phyloP scores from a whole-genome alignment of 148 eudicot genomes.

The Talinum fruticosum region DNA sequence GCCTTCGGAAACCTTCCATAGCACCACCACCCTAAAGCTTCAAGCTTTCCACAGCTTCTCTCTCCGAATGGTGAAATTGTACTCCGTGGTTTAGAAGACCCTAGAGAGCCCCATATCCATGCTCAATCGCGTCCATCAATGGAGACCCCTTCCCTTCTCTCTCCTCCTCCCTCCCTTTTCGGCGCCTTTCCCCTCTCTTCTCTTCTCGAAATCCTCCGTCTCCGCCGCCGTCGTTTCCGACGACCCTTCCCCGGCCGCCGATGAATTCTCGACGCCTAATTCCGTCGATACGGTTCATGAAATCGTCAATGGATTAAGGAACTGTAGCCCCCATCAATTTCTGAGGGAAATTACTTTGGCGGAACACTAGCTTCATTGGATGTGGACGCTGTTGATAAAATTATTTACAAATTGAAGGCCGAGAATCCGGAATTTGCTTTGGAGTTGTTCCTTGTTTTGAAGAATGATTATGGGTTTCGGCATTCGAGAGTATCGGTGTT shows the following conservation, averaged over 20 bases:
- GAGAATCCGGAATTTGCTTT: conserved; percentile 35
- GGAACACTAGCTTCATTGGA: conserved; percentile 22
- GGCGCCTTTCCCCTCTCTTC: conserved; percentile 11
- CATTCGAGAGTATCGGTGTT: conserved; percentile 43
- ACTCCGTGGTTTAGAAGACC: no score
- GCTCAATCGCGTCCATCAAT: conserved; percentile 37
- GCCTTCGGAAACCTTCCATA: no score
- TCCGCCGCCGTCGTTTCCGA: conserved; percentile 24
- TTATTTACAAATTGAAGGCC: conserved; percentile 31
- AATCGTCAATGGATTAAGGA: conserved; percentile 23
- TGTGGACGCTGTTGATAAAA: conserved; percentile 31
- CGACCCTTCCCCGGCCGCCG: conserved; percentile 13
- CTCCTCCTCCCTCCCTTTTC: conserved; percentile 2
- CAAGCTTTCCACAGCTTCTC: no score
- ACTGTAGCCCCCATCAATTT: conserved; percentile 22
- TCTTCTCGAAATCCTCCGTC: conserved; percentile 30
- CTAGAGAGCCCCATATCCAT: conserved; percentile 27
- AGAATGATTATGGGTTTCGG: conserved; percentile 43
- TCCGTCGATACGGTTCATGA: conserved; percentile 15
- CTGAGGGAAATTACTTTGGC: conserved; percentile 19
- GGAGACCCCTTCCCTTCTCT: conserved; percentile 23
- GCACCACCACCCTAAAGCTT: no score
- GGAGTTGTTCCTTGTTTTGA: conserved; percentile 41
- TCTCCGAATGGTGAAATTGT: no score
- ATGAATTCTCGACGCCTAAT: not conserved